phyloP scores from a whole-genome alignment of 176 grass and related monocot genomes.

The Eremochloa ophiuroides region DNA sequence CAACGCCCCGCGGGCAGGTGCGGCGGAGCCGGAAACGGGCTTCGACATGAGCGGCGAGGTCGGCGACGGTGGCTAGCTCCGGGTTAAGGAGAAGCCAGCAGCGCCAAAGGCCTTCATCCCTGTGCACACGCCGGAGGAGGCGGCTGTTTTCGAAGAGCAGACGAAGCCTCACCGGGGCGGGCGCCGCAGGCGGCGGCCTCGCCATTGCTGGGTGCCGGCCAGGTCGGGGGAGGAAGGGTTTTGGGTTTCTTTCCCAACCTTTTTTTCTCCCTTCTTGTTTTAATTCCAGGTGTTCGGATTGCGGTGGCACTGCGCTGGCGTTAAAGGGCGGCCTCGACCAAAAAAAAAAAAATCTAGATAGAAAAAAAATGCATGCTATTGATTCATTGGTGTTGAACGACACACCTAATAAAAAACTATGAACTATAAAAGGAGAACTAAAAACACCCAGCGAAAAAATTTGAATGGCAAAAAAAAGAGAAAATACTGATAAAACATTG shows the following conservation, averaged over 20 bases:
- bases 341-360: no score
- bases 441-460: no score
- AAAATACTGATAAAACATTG: no score
- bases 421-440: no score
- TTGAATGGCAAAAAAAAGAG: no score
- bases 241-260: not conserved
- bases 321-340: no score
- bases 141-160: constrained; percentile 48
- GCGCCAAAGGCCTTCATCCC: constrained; percentile 47
- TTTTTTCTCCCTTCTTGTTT: no score
- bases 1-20: constrained; percentile 45
- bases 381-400: no score
- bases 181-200: constrained; percentile 1
- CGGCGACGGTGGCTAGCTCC: constrained; percentile 54
- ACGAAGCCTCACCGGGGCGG: constrained; percentile 43
- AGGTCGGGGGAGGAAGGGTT: not conserved
- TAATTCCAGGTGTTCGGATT: no score
- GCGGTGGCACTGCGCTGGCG: no score
- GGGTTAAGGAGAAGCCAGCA: constrained; percentile 72
- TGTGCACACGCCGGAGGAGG: constrained; percentile 52
- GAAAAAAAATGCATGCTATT: no score
- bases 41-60: constrained; percentile 49
- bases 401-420: no score
- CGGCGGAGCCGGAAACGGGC: constrained; percentile 43
- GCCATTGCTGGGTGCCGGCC: constrained; percentile 15